Evolutionary conservation across 1,284 basidiomycete species (phyloP).

Genomic region (Meripilus lineatus): DNA sequence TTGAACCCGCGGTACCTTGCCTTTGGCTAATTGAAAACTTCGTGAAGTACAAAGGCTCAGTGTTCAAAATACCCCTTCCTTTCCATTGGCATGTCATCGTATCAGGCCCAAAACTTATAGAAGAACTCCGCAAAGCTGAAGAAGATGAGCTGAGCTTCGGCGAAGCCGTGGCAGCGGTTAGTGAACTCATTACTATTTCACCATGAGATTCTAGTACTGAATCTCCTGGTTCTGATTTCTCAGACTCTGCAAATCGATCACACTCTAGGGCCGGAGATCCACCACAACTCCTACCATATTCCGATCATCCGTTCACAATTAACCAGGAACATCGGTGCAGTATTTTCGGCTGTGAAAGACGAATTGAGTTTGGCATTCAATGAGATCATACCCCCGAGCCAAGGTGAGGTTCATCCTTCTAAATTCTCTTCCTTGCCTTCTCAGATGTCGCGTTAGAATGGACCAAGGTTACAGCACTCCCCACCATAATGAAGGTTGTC

Average conservation of each 20-base stretch:
- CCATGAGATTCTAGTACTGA: neutral
- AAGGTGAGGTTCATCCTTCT: neutral
- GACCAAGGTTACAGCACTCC: constrained; percentile 1
- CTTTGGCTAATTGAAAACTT: no score
- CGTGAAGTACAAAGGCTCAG: constrained; percentile 9
- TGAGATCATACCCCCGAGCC: neutral
- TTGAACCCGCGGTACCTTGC: no score
- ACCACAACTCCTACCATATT: constrained; percentile 3
- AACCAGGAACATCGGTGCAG: neutral
- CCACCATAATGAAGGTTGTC: constrained; percentile 7
- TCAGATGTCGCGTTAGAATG: constrained; percentile 7
- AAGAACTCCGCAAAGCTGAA: constrained; percentile 19
- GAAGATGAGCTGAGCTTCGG: constrained; percentile 19
- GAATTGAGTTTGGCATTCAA: constrained; percentile 2
- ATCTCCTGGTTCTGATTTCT: neutral
- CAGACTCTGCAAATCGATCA: constrained; percentile 1
- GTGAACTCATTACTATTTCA: neutral
- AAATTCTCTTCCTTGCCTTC: neutral
- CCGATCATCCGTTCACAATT: neutral
- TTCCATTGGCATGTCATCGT: constrained; percentile 17
- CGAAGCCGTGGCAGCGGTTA: constrained; percentile 15
- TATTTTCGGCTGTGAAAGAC: neutral
- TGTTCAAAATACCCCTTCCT: constrained; percentile 18
- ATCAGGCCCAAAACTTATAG: constrained; percentile 14
- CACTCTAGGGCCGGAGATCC: constrained; percentile 2